A percentile compares a stretch with the other conserved stretches of the same genome.
phyloP scores from a whole-genome alignment of 306 rosid genomes.

The Parietaria judaica region DNA sequence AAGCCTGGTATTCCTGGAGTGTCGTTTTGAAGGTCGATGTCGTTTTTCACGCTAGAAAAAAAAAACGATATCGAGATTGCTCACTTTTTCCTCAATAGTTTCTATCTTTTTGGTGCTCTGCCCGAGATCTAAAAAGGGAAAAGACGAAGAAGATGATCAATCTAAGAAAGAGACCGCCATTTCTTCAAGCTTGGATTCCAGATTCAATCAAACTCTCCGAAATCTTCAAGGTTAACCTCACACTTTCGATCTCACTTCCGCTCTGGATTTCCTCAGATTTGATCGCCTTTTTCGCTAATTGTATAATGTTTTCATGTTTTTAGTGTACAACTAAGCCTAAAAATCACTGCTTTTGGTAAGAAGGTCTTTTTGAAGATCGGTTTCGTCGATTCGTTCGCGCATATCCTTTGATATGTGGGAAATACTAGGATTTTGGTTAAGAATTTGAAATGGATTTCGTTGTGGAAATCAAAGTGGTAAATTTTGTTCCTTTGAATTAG shows the following conservation, averaged over 20 bases:
- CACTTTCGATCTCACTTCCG: no score
- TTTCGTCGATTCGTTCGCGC: neutral
- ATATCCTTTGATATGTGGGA: slow-evolving; percentile 22
- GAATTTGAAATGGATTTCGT: slow-evolving; percentile 9
- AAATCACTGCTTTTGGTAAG: slow-evolving; percentile 8
- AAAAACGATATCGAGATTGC: no score
- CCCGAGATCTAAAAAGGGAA: no score
- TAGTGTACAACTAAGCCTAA: slow-evolving; percentile 8
- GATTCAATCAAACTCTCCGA: slow-evolving; percentile 87
- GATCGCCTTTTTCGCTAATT: slow-evolving; percentile 18
- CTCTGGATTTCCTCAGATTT: no score
- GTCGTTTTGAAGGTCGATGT: no score
- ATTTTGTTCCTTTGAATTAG: no score
- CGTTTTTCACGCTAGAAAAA: no score
- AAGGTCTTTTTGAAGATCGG: slow-evolving; percentile 3
- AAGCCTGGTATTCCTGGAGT: no score
- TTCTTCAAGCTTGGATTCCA: slow-evolving; percentile 58
- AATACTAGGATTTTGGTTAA: no score
- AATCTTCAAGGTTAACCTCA: slow-evolving; percentile 85
- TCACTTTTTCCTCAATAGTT: no score
- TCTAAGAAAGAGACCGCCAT: slow-evolving; percentile 45
- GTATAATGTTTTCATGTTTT: neutral
- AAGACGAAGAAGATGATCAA: slow-evolving; percentile 37
- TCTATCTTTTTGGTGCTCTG: no score
- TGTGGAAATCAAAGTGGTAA: no score